Evolutionary conservation across 2,329 filamentous ascomycete genomes (phyloP).

Genomic region (Pyrenophora seminiperda): DNA sequence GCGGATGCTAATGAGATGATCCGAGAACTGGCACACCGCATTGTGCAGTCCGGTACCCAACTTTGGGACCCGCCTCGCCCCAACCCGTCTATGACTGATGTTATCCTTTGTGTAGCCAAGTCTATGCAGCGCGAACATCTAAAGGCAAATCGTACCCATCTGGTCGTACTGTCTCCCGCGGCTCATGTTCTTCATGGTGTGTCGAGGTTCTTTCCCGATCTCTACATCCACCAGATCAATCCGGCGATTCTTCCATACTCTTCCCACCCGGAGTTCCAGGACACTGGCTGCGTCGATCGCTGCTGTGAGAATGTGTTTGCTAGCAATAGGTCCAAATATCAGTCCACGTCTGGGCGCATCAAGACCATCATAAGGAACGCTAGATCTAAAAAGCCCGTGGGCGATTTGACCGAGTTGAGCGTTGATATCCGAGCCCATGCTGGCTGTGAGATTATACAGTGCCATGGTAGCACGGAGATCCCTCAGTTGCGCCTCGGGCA

Average conservation of each 20-base stretch:
- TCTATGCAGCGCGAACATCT: slow-evolving; percentile 22
- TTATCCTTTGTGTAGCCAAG: slow-evolving; percentile 31
- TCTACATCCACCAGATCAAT: slow-evolving; percentile 38
- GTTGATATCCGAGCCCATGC: slow-evolving; percentile 27
- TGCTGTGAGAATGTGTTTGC: slow-evolving; percentile 37
- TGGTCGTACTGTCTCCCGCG: slow-evolving; percentile 37
- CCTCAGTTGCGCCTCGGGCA: slow-evolving; percentile 33
- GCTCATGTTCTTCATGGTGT: slow-evolving; percentile 29
- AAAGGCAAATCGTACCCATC: slow-evolving; percentile 29
- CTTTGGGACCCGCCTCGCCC: slow-evolving; percentile 35
- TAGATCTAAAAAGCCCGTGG: slow-evolving; percentile 28
- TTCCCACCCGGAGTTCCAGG: slow-evolving; percentile 12
- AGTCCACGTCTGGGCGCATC: slow-evolving; percentile 28
- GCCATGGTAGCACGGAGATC: slow-evolving; percentile 24
- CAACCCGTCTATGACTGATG: slow-evolving; percentile 36
- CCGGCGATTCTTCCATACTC: slow-evolving; percentile 33
- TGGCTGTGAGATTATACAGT: slow-evolving; percentile 36
- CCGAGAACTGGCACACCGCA: slow-evolving; percentile 23
- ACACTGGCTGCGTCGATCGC: slow-evolving; percentile 20
- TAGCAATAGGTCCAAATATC: slow-evolving; percentile 33
- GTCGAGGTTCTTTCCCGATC: slow-evolving; percentile 24
- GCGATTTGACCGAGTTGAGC: slow-evolving; percentile 27
- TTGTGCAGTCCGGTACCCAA: slow-evolving; percentile 30
- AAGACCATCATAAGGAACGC: slow-evolving; percentile 36
- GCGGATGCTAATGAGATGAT: slow-evolving; percentile 24